Base-by-base conservation (phyloP, 2,329 filamentous ascomycete genomes). In the Trichoderma oligosporum region DNA sequence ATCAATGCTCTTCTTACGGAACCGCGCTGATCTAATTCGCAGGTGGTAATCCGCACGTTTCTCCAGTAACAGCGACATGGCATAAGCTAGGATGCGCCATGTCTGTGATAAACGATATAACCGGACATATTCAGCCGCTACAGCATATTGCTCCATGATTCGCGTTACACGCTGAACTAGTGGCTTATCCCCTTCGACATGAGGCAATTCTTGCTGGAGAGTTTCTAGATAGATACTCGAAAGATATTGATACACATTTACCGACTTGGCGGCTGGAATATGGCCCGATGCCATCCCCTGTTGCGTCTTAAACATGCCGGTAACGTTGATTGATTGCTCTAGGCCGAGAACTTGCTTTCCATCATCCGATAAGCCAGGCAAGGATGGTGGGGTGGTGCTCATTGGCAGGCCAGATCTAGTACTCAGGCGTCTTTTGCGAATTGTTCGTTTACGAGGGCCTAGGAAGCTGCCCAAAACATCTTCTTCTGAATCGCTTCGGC, bases 401-500 rank as follows among this genome's bases (percentile, higher is more conserved):
- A 83, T 57, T 0, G 70, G 66, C 47, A 73, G 72, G 11, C 67
- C 69, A 9, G 78, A 73, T 47, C 79, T 76, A 38, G 71, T 70
- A 61, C 75, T 78, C 2, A 71, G 64, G 44, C 76, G 71, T 18
- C 79, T 74, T 62, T 72, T 74, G 59, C 76, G 71, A 39, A 71
- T 65, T 14, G 61, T 65, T 35, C 70, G 73, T 47, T 70, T 73
- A 57, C 71, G 75, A 7, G 80, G 72, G 0, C 79, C 79, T 2
- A 86, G 69, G 64, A 87, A 86, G 59, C 76, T 84, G 3, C 80
- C 81, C 5, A 85, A 74, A 0, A 82, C 81, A 51, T 87, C 84
- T 61, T 86, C 84, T 64, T 87, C 84, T 0, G 84, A 87, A 62
- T 86, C 83, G 62, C 83, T 86, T 44, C 78, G 78, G 63, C 81